Base-by-base conservation (phyloP, 2,329 filamentous ascomycete species). In the Fusarium verrucosum region DNA sequence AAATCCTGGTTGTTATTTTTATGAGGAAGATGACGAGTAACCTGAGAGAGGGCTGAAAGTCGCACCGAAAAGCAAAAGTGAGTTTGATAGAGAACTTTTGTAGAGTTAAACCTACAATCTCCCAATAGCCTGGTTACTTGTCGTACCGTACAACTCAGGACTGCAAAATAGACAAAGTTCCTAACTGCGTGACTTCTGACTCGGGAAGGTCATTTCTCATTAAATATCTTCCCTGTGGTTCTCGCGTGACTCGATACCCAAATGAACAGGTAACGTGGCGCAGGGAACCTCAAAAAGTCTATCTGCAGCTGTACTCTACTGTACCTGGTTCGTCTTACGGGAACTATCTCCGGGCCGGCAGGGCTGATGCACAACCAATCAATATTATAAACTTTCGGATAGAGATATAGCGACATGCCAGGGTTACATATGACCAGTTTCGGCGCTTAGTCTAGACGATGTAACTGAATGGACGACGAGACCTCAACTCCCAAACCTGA, bases 271-370 rank as follows among this genome's bases (percentile, higher is more conserved):
- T 16, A 36, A 53, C 36, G 45, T 62, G 56, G 35, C 38, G 28
- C 30, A 32, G 44, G 20, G 11, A 46, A 36, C 30, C 32, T 22
- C 6, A 19, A 43, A 8, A n/a, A n/a, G n/a, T n/a, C n/a, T n/a
- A n/a, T n/a, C 36, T 45, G 19, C n/a, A n/a, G n/a, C n/a, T 17
- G 23, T 25, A 25, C 10, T 25, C 23, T 10, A 38, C 33, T 20
- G 46, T 66, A 47, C 62, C 62, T 66, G 50, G 38, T 63, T 63
- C 10, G 28, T 40, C 52, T 58, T 16, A 36, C 62, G 46, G 62
- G 51, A 66, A 40, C 62, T 37, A 47, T 33, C 16, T 44, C 47
- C 49, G 41, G 43, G 41, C 58, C 30, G 36, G 42, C 62, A 45
- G 40, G 44, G 26, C 38, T 62, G 46, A 49, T 42, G 26, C 47